Percentiles rank a stretch among this genome's conserved stretches.
Conservation (phyloP, 164 flowering plant species). For the Akebia trifoliata region DNA sequence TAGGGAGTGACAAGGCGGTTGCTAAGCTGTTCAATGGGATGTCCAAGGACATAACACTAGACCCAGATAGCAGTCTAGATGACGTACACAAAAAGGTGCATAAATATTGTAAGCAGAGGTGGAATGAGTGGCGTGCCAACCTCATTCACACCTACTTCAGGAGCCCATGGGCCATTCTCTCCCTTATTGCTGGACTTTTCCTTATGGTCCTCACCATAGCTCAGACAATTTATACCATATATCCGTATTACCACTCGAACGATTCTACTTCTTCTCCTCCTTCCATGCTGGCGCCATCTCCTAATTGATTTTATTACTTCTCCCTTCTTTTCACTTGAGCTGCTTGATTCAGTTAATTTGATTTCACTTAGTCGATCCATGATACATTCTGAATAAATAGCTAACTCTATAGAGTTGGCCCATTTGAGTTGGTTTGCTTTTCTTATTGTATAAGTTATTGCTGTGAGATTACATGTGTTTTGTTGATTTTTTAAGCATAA, state of each 20-base stretch:
- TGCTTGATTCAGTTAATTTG: too few species aligned
- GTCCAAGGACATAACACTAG: slow-evolving; percentile 40
- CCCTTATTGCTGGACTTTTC: slow-evolving; percentile 43
- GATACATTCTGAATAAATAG: too few species aligned
- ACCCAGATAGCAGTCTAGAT: slow-evolving; percentile 30
- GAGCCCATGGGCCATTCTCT: slow-evolving; percentile 51
- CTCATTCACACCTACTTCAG: slow-evolving; percentile 48
- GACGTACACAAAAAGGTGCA: slow-evolving; percentile 34
- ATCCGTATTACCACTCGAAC: slow-evolving; percentile 23
- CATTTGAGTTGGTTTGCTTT: too few species aligned
- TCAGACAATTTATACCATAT: slow-evolving; percentile 39
- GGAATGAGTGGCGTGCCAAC: slow-evolving; percentile 46
- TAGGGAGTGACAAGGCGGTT: slow-evolving; percentile 53
- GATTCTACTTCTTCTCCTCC: too few species aligned
- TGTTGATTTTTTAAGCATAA: too few species aligned
- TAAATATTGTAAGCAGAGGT: slow-evolving; percentile 36
- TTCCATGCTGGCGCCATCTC: too few species aligned
- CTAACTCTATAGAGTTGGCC: too few species aligned
- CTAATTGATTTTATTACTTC: too few species aligned
- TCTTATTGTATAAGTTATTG: too few species aligned
- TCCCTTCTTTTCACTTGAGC: too few species aligned
- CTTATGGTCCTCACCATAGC: slow-evolving; percentile 40
- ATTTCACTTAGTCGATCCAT: too few species aligned
- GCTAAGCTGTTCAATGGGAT: slow-evolving; percentile 49
- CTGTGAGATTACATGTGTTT: too few species aligned